Percentiles rank a stretch among this genome's conserved stretches.
These are phyloP conservation scores for Boletus rubropictus DNA, from an alignment of 768 basidiomycete genomes.

Conservation along the genomic window DNA sequence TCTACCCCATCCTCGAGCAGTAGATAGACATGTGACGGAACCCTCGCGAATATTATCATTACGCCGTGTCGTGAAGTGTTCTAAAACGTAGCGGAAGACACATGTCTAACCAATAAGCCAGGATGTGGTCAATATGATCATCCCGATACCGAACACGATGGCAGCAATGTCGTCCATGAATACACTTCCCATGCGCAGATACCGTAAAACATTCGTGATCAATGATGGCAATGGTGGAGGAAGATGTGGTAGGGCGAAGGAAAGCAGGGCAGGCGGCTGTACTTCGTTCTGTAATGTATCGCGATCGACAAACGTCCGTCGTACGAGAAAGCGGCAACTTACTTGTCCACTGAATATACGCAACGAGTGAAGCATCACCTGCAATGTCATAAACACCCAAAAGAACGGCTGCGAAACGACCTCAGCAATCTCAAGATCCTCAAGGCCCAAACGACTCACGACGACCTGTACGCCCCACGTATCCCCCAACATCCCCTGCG, in stretches of 20 bases:
- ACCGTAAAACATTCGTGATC: conserved; percentile 59
- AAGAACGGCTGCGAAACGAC: conserved; percentile 58
- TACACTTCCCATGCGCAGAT: conserved; percentile 59
- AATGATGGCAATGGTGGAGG: conserved; percentile 58
- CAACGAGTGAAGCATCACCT: conserved; percentile 65
- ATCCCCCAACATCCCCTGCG: conserved; percentile 32
- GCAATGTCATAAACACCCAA: conserved; percentile 72
- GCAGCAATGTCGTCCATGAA: conserved; percentile 71
- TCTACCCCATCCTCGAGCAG: background rate
- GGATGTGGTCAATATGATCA: conserved; percentile 51
- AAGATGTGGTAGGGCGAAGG: conserved; percentile 57
- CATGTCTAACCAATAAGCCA: conserved; percentile 34
- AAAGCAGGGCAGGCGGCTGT: conserved; percentile 53
- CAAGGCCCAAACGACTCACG: conserved; percentile 35
- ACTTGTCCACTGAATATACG: conserved; percentile 69
- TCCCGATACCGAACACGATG: conserved; percentile 64
- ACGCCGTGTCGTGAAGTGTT: conserved; percentile 1
- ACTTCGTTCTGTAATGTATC: conserved; percentile 45
- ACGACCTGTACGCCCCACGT: conserved; percentile 50
- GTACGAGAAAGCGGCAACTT: conserved; percentile 24
- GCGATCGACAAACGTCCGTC: conserved; percentile 1
- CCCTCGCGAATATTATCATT: background rate
- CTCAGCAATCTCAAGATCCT: conserved; percentile 1
- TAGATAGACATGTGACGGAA: conserved; percentile 1
- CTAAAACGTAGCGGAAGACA: background rate